Evolutionary conservation across 805 yeast genomes (phyloP).

Genomic region (Brettanomyces anomalus): DNA sequence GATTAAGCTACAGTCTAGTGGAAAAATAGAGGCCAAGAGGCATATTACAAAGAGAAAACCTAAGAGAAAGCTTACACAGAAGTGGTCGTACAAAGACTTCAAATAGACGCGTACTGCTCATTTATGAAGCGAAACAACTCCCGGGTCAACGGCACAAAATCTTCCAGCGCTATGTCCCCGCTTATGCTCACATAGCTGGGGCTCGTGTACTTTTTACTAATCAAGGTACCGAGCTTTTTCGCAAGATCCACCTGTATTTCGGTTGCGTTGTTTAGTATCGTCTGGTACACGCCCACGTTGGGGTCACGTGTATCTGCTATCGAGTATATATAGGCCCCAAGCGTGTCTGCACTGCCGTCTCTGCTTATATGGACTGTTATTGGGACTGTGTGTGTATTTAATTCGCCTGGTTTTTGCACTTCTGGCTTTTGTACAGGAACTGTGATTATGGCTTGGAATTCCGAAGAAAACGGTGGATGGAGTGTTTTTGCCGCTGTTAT

Average conservation of each 20-base stretch:
- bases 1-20: constrained; percentile 72
- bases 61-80: constrained; percentile 73
- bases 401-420: constrained; percentile 12
- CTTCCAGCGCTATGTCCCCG: constrained; percentile 29
- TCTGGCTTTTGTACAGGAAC: neutral
- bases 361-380: constrained; percentile 29
- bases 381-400: constrained; percentile 20
- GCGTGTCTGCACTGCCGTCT: constrained; percentile 18
- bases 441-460: neutral
- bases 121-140: constrained; percentile 24
- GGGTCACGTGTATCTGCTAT: constrained; percentile 25
- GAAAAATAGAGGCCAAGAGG: constrained; percentile 78
- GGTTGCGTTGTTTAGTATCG: constrained; percentile 33
- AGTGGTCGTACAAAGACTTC: constrained; percentile 89
- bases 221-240: constrained; percentile 31
- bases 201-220: constrained; percentile 29
- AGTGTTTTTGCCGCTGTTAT: constrained; percentile 13
- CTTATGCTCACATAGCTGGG: constrained; percentile 40
- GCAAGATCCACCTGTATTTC: constrained; percentile 34
- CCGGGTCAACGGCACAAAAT: constrained; percentile 20
- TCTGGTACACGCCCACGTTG: constrained; percentile 26
- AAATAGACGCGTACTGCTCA: constrained; percentile 23
- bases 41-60: constrained; percentile 57
- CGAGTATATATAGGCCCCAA: constrained; percentile 39
- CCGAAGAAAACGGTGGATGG: constrained; percentile 12